Percentiles rank a stretch among this genome's conserved stretches.
Conservation (phyloP, 1,284 basidiomycete genomes). For the Irpex sp. region DNA sequence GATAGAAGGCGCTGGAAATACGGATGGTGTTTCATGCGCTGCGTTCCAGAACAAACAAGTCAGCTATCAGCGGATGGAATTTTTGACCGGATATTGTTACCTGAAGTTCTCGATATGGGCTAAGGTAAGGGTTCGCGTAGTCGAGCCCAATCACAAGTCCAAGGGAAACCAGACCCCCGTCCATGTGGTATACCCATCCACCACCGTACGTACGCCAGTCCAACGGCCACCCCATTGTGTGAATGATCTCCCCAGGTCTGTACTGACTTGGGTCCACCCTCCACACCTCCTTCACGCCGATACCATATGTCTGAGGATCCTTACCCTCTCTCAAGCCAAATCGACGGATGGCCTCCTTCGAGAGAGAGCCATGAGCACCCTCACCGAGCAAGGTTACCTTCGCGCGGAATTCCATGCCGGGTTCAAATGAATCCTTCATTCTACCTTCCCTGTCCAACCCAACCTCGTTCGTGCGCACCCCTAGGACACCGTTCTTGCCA, state of each 20-base stretch:
- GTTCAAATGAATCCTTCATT: conserved; percentile 90
- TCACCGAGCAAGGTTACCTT: conserved; percentile 95
- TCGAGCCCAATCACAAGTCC: conserved; percentile 94
- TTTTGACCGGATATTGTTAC: conserved; percentile 33
- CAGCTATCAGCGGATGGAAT: background rate
- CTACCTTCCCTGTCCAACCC: conserved; percentile 80
- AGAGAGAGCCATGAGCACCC: conserved; percentile 91
- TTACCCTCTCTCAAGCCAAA: conserved; percentile 77
- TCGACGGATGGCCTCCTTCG: conserved; percentile 77
- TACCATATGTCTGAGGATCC: conserved; percentile 95
- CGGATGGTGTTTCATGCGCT: conserved; percentile 98
- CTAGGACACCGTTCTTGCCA: conserved; percentile 65
- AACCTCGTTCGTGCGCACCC: conserved; percentile 93
- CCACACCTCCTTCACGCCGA: conserved; percentile 99
- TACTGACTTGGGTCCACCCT: conserved; percentile 78
- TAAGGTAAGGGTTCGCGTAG: conserved; percentile 92
- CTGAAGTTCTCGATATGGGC: conserved; percentile 93
- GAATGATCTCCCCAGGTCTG: conserved; percentile 83
- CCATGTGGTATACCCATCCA: conserved; percentile 96
- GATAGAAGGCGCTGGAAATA: conserved; percentile 82
- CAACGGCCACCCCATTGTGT: conserved; percentile 95
- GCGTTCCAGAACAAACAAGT: background rate
- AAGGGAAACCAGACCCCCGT: conserved; percentile 85
- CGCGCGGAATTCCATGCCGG: conserved; percentile 95
- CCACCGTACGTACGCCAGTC: conserved; percentile 89